Percentiles rank a stretch among this genome's conserved stretches.
phyloP scores from a whole-genome alignment of 495 filamentous ascomycete genomes.

The Pseudoneurospora amorphoporcata region DNA sequence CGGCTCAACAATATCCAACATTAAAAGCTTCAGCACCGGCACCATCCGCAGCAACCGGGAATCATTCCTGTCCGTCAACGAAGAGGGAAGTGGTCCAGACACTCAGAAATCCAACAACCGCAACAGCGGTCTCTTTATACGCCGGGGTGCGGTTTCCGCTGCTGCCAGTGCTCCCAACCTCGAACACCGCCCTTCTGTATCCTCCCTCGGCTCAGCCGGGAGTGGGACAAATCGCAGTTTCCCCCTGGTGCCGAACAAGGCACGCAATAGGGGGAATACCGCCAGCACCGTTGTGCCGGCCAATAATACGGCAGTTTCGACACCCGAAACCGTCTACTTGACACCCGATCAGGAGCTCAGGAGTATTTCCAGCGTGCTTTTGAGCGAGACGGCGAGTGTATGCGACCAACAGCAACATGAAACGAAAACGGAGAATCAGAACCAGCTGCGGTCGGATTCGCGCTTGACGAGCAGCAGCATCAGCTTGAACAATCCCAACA shows the following conservation, averaged over 20 bases:
- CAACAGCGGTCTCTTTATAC: slow-evolving; percentile 14
- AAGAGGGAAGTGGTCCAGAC: slow-evolving; percentile 7
- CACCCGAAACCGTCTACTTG: slow-evolving; percentile 21
- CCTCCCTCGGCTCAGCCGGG: slow-evolving; percentile 38
- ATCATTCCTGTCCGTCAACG: slow-evolving; percentile 24
- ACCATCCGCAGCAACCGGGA: slow-evolving; percentile 16
- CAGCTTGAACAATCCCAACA: slow-evolving; percentile 9
- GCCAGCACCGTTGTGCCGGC: background rate
- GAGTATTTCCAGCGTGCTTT: slow-evolving; percentile 27
- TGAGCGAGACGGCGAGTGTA: slow-evolving; percentile 30
- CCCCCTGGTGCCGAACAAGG: slow-evolving; percentile 33
- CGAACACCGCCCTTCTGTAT: slow-evolving; percentile 37
- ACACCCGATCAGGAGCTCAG: slow-evolving; percentile 28
- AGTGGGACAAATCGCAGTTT: slow-evolving; percentile 45
- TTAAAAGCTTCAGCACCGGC: slow-evolving; percentile 1
- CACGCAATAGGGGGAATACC: slow-evolving; percentile 21
- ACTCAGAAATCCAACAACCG: slow-evolving; percentile 4
- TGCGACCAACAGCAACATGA: slow-evolving; percentile 10
- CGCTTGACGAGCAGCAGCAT: slow-evolving; percentile 11
- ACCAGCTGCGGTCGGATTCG: background rate
- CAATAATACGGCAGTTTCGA: slow-evolving; percentile 28
- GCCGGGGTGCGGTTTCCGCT: slow-evolving; percentile 27
- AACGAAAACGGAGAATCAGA: slow-evolving; percentile 10
- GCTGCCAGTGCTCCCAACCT: slow-evolving; percentile 12
- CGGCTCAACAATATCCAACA: slow-evolving; percentile 3